Evolutionary conservation across 495 filamentous ascomycete species (phyloP).

Genomic region (Staphylotrichum tortipilum): DNA sequence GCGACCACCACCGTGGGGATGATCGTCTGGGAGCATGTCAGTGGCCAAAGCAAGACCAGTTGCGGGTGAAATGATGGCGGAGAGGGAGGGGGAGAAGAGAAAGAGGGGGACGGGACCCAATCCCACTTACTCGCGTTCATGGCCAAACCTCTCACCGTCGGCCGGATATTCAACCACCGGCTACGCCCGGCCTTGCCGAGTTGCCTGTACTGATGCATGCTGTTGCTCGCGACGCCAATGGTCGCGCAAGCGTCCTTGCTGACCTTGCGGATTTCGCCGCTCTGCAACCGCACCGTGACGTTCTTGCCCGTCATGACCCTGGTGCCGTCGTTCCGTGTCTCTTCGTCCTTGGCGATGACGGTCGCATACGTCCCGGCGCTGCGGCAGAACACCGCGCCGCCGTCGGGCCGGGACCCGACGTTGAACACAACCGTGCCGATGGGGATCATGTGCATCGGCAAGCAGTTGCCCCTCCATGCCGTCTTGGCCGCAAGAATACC

Average conservation of each 20-base stretch:
- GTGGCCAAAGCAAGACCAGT: constrained; percentile 7
- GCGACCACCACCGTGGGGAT: constrained; percentile 96
- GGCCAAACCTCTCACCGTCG: constrained; percentile 89
- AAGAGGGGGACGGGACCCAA: neutral
- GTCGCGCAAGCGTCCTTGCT: constrained; percentile 89
- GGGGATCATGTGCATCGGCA: constrained; percentile 90
- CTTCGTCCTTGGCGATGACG: constrained; percentile 75
- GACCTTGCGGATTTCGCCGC: constrained; percentile 81
- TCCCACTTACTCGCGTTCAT: constrained; percentile 77
- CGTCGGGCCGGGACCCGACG: constrained; percentile 63
- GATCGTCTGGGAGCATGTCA: constrained; percentile 52
- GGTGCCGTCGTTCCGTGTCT: constrained; percentile 48
- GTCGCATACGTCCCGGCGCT: constrained; percentile 87
- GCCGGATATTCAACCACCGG: constrained; percentile 85
- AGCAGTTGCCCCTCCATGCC: constrained; percentile 86
- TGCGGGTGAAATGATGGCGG: too few relatives aligned
- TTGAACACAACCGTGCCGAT: constrained; percentile 86
- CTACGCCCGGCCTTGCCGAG: constrained; percentile 90
- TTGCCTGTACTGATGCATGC: constrained; percentile 78
- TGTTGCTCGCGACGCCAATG: constrained; percentile 86
- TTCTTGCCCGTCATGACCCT: constrained; percentile 50
- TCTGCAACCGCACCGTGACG: constrained; percentile 77
- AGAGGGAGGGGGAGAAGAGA: neutral
- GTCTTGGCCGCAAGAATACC: constrained; percentile 93
- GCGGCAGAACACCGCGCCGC: constrained; percentile 81